A percentile compares a stretch with the other conserved stretches of the same genome.
These are phyloP conservation scores for Diaporthe destruens DNA, from an alignment of 2,329 filamentous ascomycete genomes.

Conservation along the genomic window DNA sequence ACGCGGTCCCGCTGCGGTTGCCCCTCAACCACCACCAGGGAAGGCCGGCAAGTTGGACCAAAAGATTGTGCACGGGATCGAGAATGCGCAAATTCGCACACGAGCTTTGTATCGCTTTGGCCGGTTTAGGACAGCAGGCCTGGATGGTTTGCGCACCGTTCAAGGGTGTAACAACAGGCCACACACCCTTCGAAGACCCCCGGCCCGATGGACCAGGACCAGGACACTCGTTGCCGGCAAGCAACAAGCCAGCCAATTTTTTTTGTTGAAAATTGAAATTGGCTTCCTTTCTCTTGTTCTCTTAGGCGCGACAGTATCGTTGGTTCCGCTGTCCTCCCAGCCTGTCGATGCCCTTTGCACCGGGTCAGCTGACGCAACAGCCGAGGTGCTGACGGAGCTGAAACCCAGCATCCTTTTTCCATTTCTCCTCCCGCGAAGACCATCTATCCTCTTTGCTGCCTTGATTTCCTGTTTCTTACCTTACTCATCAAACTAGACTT, in stretches of 20 bases:
- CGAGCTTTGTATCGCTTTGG: not conserved
- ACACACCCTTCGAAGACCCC: too few relatives aligned
- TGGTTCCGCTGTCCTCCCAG: not conserved
- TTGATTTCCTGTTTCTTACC: not conserved
- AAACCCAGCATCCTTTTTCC: constrained; percentile 18
- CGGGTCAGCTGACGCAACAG: constrained; percentile 6
- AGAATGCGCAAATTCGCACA: constrained; percentile 12
- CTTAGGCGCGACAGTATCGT: not conserved
- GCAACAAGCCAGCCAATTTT: not conserved
- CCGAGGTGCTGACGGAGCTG: not conserved
- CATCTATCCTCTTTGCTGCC: not conserved
- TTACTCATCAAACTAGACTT: not conserved
- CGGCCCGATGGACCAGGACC: not conserved
- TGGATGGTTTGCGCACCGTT: not conserved
- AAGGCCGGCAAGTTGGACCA: too few relatives aligned
- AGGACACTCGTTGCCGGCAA: not conserved
- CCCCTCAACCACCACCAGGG: not conserved
- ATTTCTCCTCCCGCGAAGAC: not conserved
- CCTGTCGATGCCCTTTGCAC: constrained; percentile 2
- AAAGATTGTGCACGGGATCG: not conserved
- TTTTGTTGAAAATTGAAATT: too few relatives aligned
- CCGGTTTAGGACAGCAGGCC: not conserved
- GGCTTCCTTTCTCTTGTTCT: not conserved
- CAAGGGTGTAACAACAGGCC: not conserved
- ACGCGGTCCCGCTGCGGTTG: not conserved